These are phyloP conservation scores for Neurospora sp. DNA, from an alignment of 495 filamentous ascomycete species.

Conservation along the genomic window DNA sequence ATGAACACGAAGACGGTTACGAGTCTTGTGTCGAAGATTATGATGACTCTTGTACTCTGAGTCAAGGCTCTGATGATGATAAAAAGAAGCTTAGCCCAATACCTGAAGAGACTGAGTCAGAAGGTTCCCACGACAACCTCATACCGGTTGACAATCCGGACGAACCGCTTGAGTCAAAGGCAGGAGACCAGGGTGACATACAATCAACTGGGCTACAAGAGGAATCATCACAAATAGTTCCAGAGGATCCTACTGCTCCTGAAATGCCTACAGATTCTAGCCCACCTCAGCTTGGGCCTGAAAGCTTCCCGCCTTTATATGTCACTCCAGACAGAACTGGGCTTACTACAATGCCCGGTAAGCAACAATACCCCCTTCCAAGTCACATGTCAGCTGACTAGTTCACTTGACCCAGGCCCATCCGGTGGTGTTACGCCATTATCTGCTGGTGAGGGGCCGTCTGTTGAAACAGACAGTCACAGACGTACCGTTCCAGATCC, in stretches of 20 bases:
- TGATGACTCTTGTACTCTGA: not conserved
- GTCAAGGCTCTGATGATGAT: not conserved
- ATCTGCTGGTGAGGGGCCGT: not conserved
- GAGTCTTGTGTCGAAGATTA: not conserved
- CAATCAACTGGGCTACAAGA: not conserved
- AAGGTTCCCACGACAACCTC: not conserved
- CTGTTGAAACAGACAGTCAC: not conserved
- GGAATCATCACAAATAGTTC: not conserved
- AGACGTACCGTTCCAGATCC: not conserved
- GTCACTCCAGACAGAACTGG: not conserved
- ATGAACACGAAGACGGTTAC: not conserved
- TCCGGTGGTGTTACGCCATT: not conserved
- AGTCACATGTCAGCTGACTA: not conserved
- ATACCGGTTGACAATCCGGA: not conserved
- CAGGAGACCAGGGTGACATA: not conserved
- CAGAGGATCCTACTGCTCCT: not conserved
- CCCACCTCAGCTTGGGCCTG: not conserved
- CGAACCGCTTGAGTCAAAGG: not conserved
- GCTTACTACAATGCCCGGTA: not conserved
- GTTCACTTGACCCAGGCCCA: not conserved
- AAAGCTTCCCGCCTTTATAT: not conserved
- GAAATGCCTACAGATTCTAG: not conserved
- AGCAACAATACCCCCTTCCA: not conserved
- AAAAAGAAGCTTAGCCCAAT: not conserved
- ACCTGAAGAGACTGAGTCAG: not conserved